Evolutionary conservation across 768 basidiomycete species (phyloP), one percentile per base, ranked within the genome.

Genomic region (Crepidotus variabilis): DNA sequence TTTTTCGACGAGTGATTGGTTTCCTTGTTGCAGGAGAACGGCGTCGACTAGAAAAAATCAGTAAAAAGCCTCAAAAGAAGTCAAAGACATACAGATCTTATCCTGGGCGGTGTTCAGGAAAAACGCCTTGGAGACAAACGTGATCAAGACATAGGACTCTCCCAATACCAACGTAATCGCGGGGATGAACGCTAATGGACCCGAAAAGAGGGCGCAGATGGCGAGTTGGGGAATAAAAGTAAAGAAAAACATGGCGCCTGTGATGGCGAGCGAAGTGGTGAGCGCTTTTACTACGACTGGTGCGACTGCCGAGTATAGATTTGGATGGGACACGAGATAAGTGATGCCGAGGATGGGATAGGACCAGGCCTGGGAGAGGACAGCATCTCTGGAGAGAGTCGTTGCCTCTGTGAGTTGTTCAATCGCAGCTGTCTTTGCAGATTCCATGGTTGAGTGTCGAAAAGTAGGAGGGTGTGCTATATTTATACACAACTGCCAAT

Each of bases 211-310:
- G 1, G 84, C 78, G 36, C 86, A 81, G 48, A 88, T 66, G 43
- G 83, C 84, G 34, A 84, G 80, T 63, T 87, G 86, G 2, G 88
- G 88, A 8, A 87, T 62, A 70, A 85, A 90, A 18, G 81, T 80
- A 70, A 84, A 78, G 61, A 78, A 67, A 62, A 85, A 83, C 60
- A 86, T 63, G n/a, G 65, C 71, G 21, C 57, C 57, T 36, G 79
- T 79, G 48, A 79, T 72, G 3, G 65, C 69, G 35, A 72, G 60
- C 4, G 78, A 78, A 24, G 72, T 61, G 23, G 67, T 5, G 14
- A 77, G 62, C 14, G 72, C 73, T 61, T 77, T 80, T 52, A 71
- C 48, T 50, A 78, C 60, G 6, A 76, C 67, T 9, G 75, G 73
- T 14, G 68, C 62, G n/a, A 75, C 60, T 18, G 70, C 57, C 45